These are phyloP conservation scores for Nigrograna mackinnonii DNA, from an alignment of 2,329 filamentous ascomycete species.

Conservation along the genomic window DNA sequence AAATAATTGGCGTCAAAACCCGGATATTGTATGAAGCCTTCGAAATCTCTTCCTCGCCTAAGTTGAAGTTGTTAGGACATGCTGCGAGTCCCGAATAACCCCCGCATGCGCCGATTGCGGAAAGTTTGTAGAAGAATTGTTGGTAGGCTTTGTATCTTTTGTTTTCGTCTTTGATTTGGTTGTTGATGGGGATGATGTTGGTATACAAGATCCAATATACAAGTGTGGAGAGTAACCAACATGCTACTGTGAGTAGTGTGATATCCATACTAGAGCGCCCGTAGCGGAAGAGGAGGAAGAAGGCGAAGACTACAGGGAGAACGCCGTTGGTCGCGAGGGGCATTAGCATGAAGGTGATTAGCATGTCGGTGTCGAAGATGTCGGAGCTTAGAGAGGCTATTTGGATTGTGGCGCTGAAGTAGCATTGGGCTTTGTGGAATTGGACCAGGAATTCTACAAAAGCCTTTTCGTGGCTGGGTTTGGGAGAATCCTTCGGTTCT, in stretches of 20 bases:
- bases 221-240: slow-evolving; percentile 18
- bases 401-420: slow-evolving; percentile 27
- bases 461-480: slow-evolving; percentile 3
- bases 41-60: no score
- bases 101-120: slow-evolving; percentile 19
- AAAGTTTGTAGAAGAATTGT: slow-evolving; percentile 24
- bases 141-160: slow-evolving; percentile 13
- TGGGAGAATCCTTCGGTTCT: not conserved
- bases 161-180: not conserved
- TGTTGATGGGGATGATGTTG: slow-evolving; percentile 17
- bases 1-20: no score
- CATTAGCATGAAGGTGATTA: slow-evolving; percentile 22
- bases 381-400: slow-evolving; percentile 21
- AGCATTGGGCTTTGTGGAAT: slow-evolving; percentile 31
- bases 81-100: slow-evolving; percentile 21
- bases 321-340: slow-evolving; percentile 23
- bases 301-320: slow-evolving; percentile 18
- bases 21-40: no score
- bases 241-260: slow-evolving; percentile 13
- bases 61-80: slow-evolving; percentile 15
- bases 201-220: slow-evolving; percentile 23
- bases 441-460: slow-evolving; percentile 17
- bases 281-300: slow-evolving; percentile 13
- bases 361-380: slow-evolving; percentile 20
- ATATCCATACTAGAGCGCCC: slow-evolving; percentile 8